A percentile compares a stretch with the other conserved stretches of the same genome.
These are phyloP conservation scores for Coemansia sp. DNA, from an alignment of 192 early-diverging fungal species.

Conservation along the genomic window DNA sequence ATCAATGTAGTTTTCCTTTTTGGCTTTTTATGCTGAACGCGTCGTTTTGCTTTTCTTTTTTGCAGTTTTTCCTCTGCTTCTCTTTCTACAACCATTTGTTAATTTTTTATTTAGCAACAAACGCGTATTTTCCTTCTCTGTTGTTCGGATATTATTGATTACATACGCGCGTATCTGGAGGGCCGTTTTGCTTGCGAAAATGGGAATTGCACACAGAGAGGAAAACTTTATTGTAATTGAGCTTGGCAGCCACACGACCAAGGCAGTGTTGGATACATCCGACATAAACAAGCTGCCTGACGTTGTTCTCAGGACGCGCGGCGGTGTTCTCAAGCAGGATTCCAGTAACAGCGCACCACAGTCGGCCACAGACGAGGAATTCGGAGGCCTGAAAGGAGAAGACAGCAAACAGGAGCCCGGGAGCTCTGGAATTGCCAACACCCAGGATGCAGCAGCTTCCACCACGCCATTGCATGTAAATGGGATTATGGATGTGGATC, in stretches of 20 bases:
- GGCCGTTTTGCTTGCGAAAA: neutral
- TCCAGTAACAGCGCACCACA: too few species aligned
- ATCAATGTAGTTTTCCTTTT: neutral
- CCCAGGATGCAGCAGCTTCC: neutral
- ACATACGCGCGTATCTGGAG: too few species aligned
- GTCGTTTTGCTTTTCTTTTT: neutral
- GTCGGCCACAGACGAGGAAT: too few species aligned
- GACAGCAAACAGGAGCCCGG: neutral
- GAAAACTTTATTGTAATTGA: constrained; percentile 86
- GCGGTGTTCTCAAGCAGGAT: constrained; percentile 23
- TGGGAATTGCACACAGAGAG: constrained; percentile 60
- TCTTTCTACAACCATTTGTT: neutral
- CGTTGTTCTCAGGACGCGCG: constrained; percentile 56
- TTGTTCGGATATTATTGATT: too few species aligned
- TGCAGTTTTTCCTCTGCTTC: neutral
- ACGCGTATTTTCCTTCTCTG: too few species aligned
- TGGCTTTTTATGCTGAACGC: neutral
- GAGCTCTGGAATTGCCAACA: neutral
- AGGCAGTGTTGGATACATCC: constrained; percentile 68
- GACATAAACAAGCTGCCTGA: constrained; percentile 75
- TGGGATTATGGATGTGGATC: constrained; percentile 4
- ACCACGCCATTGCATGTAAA: neutral
- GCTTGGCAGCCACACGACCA: constrained; percentile 76
- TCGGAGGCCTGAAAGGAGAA: neutral
- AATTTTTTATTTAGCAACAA: too few species aligned